Percentiles rank a stretch among this genome's conserved stretches.
These are phyloP conservation scores for Loxodes magnus DNA, from an alignment of 73 alveolate genomes.

Conservation along the genomic window DNA sequence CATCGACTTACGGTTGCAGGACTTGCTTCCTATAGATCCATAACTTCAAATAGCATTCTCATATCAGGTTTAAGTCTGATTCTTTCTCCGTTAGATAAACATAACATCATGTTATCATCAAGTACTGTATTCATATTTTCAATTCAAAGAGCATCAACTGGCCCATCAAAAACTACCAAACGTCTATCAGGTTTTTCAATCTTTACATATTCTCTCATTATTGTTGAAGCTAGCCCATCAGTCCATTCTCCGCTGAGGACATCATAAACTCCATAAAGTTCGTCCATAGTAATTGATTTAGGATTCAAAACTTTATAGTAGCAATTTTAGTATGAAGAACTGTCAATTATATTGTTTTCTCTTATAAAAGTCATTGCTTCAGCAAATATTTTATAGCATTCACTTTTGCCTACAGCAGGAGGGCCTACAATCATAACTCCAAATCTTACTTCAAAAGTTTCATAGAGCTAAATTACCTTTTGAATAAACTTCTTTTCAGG, in stretches of 20 bases:
- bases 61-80: slow-evolving; percentile 91
- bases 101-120: slow-evolving; percentile 99
- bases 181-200: slow-evolving; percentile 77
- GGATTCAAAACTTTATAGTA: slow-evolving; percentile 88
- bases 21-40: slow-evolving; percentile 97
- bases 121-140: slow-evolving; percentile 99
- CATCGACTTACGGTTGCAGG: slow-evolving; percentile 99
- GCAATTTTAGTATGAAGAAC: slow-evolving; percentile 77
- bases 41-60: slow-evolving; percentile 98
- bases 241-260: slow-evolving; percentile 94
- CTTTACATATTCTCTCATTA: slow-evolving; percentile 74
- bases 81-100: slow-evolving; percentile 99
- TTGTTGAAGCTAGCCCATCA: slow-evolving; percentile 95
- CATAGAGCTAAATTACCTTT: slow-evolving; percentile 92
- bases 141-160: slow-evolving; percentile 99
- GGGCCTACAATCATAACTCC: slow-evolving; percentile 99
- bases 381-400: slow-evolving; percentile 79
- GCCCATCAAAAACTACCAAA: slow-evolving; percentile 99
- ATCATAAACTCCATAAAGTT: slow-evolving; percentile 96
- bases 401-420: slow-evolving; percentile 93
- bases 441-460: slow-evolving; percentile 94
- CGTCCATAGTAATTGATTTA: slow-evolving; percentile 96
- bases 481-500: slow-evolving; percentile 58
- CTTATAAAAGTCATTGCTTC: slow-evolving; percentile 39
- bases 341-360: slow-evolving; percentile 42